Conservation (phyloP, 1,284 basidiomycete species). For the Trichosporon ovoides region DNA sequence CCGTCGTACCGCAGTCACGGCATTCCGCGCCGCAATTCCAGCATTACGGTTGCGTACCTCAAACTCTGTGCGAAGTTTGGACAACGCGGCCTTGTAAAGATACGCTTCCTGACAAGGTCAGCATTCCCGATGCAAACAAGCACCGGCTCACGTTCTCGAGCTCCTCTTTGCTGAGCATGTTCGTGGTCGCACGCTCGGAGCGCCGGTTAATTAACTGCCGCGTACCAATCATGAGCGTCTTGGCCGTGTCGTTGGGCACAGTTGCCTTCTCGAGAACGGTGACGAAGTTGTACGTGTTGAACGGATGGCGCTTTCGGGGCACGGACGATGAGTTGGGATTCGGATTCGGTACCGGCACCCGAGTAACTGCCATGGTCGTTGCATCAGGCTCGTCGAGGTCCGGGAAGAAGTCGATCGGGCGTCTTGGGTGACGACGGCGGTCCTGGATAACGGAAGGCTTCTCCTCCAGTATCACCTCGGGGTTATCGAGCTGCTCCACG, state of each 20-base stretch:
- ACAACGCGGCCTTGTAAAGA: constrained; percentile 86
- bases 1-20: constrained; percentile 69
- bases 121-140: neutral
- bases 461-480: neutral
- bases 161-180: constrained; percentile 76
- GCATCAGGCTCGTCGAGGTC: constrained; percentile 7
- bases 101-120: constrained; percentile 71
- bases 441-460: neutral
- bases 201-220: constrained; percentile 72
- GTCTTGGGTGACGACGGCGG: neutral
- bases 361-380: constrained; percentile 9
- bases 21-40: constrained; percentile 70
- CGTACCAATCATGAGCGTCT: constrained; percentile 79
- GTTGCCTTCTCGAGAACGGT: constrained; percentile 42
- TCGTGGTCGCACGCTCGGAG: constrained; percentile 63
- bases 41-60: constrained; percentile 80
- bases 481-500: no score
- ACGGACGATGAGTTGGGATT: neutral
- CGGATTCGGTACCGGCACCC: constrained; percentile 14
- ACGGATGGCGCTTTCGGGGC: constrained; percentile 38
- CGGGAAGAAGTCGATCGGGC: constrained; percentile 1
- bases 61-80: constrained; percentile 83
- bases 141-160: constrained; percentile 71
- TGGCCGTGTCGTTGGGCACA: constrained; percentile 53
- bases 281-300: constrained; percentile 48